These are phyloP conservation scores for Fusarium buharicum DNA, from an alignment of 2,329 filamentous ascomycete species.

Conservation along the genomic window DNA sequence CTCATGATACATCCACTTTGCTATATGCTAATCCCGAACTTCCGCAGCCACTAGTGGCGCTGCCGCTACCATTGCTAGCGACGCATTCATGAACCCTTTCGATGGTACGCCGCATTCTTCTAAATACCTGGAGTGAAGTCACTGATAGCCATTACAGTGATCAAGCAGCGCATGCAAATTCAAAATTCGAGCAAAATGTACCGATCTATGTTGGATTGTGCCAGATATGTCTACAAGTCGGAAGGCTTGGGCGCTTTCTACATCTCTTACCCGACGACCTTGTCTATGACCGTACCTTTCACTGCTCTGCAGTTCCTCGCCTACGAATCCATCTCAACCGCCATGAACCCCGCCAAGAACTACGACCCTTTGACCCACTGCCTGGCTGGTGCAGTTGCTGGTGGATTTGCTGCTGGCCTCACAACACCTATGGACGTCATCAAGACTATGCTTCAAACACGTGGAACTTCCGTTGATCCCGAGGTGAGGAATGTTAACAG, in stretches of 20 bases:
- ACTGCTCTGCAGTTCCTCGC: conserved; percentile 97
- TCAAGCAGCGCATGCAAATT: conserved; percentile 99
- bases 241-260: conserved; percentile 96
- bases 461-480: conserved; percentile 81
- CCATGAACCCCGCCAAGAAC: conserved; percentile 84
- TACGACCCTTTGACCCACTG: conserved; percentile 97
- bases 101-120: conserved; percentile 72
- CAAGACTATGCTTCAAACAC: conserved; percentile 95
- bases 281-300: conserved; percentile 98
- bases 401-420: conserved; percentile 90
- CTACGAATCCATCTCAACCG: conserved; percentile 95
- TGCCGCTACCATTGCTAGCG: conserved; percentile 93
- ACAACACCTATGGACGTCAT: conserved; percentile 98
- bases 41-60: conserved; percentile 85
- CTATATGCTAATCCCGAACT: conserved; percentile 20
- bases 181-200: conserved; percentile 91
- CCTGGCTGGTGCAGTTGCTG: conserved; percentile 88
- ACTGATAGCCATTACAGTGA: conserved; percentile 69
- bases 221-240: conserved; percentile 83
- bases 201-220: conserved; percentile 86
- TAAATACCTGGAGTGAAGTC: not conserved
- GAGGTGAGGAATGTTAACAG: conserved; percentile 89
- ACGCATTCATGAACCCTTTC: conserved; percentile 99
- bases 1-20: not conserved
- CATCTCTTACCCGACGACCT: conserved; percentile 95